Evolutionary conservation across 257 asterid species (phyloP), one percentile per base, ranked within the genome.

Genomic region (Scutellaria barbata): DNA sequence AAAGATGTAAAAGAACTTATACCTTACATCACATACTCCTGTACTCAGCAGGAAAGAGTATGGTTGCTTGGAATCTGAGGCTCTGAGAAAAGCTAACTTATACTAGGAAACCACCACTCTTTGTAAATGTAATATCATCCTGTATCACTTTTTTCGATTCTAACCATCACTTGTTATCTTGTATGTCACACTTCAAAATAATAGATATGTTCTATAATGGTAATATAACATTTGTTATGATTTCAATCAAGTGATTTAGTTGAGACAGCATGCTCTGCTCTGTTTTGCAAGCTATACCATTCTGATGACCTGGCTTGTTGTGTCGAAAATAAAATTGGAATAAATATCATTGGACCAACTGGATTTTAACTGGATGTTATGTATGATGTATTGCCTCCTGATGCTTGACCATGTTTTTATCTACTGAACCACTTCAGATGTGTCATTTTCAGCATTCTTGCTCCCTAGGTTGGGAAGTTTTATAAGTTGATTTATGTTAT

Each of bases 401-500:
- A 20, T 52, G 47, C 58, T 40, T 42, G 45, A 35, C 41, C 69
- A 9, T 63, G 57, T 61, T 47, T 48, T 14, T 7, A 17, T 13
- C n/a, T n/a, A 42, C 43, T 52, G 55, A 57, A 66, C 47, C 51
- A 68, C 68, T 78, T 78, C 60, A 66, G 71, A 46, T 68, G 68
- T 55, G 47, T 41, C 64, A 37, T 40, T 50, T 69, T 20, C 35
- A 30, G 35, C 35, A 30, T 30, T 30, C 52, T 17, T 72, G 45
- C 60, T 64, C 59, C 18, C 59, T 18, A 68, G 65, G 69, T 70
- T 76, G 62, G 61, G 17, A 72, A 25, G 42, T 17, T 33, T 56
- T 64, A 45, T 64, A 60, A 37, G 66, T 71, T 79, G 63, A 66
- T 74, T n/a, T 80, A 70, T 64, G 70, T 68, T 41, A 50, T 71